phyloP scores from a whole-genome alignment of 2,329 filamentous ascomycete genomes.

The Tolypocladium sp. region DNA sequence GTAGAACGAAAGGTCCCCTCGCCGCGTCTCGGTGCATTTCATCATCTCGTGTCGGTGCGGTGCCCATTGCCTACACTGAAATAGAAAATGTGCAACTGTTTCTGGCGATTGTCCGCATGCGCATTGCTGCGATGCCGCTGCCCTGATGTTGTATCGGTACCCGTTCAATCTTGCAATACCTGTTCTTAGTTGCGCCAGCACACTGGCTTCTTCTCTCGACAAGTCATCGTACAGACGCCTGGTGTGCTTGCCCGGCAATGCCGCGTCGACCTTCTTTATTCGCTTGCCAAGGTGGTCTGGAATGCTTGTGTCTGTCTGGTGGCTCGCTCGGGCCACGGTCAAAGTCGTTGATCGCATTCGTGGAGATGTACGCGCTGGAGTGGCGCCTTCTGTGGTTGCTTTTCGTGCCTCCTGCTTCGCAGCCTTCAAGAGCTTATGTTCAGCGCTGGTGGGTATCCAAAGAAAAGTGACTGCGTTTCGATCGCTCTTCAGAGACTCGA shows the following conservation, averaged over 20 bases:
- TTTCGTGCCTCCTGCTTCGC: constrained; percentile 6
- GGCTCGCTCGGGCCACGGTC: constrained; percentile 3
- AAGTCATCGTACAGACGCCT: constrained; percentile 8
- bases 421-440: constrained; percentile 3
- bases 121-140: constrained; percentile 6
- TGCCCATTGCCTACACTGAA: constrained; percentile 6
- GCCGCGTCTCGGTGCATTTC: constrained; percentile 5
- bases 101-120: constrained; percentile 7
- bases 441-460: constrained; percentile 4
- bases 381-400: constrained; percentile 3
- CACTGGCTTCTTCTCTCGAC: constrained; percentile 9
- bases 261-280: constrained; percentile 9
- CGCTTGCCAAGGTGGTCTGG: constrained; percentile 7
- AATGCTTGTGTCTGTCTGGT: constrained; percentile 2
- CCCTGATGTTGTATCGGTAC: too few species aligned
- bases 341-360: constrained; percentile 7
- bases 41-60: not conserved
- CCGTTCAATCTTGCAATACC: constrained; percentile 9
- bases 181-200: constrained; percentile 10
- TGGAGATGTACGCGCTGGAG: constrained; percentile 4
- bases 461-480: constrained; percentile 4
- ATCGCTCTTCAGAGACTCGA: constrained; percentile 2
- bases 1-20: constrained; percentile 9
- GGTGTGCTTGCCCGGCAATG: constrained; percentile 8
- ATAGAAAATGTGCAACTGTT: constrained; percentile 9